Base-by-base conservation (phyloP, 2,329 filamentous ascomycete species). In the Aspergillus fischeri region DNA sequence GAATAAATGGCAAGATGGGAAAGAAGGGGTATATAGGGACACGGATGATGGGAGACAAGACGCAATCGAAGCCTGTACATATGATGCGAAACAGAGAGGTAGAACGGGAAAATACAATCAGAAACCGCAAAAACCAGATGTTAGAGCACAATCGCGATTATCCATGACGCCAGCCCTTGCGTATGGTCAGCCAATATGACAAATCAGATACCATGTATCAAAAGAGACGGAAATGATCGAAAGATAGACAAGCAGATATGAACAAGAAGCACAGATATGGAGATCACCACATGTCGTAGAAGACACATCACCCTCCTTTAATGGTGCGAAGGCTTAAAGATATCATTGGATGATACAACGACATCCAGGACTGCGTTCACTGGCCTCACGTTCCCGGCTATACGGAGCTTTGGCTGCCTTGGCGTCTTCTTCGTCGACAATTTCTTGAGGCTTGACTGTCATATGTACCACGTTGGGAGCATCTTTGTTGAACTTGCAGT, bases 381-480 rank as follows among this genome's bases (percentile, higher is more conserved):
- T 78, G 28, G 79, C 79, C 49, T 86, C 84, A 42, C 77, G 73
- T 55, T 81, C 77, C 60, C 83, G 77, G 44, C 75, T 66, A 62
- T 77, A 75, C 52, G 77, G 75, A 29, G 70, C 66, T 72, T 88
- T 89, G 57, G 83, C 81, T 35, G 84, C 83, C 69, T 87, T 88
- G 56, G 88, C 86, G 64, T 91, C 88, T 66, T 90, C 87, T 68
- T 94, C 91, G 63, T 95, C 88, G 60, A 93, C 79, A 42, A 89
- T 83, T 69, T 96, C 91, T 69, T 92, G 88, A 2, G 92, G 92
- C 65, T 90, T 89, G 65, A 96, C 86, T 5, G 90, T 93, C 91
- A 96, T 96, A 74, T 96, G 92, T n/a, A 96, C 86, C 28, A 96
- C 90, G 64, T 96, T 96, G 7, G 90, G 85, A 10, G 82, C 79